Percentiles rank a stretch among this genome's conserved stretches.
Conservation (phyloP, 768 basidiomycete genomes). For the Mycena capillaripes region DNA sequence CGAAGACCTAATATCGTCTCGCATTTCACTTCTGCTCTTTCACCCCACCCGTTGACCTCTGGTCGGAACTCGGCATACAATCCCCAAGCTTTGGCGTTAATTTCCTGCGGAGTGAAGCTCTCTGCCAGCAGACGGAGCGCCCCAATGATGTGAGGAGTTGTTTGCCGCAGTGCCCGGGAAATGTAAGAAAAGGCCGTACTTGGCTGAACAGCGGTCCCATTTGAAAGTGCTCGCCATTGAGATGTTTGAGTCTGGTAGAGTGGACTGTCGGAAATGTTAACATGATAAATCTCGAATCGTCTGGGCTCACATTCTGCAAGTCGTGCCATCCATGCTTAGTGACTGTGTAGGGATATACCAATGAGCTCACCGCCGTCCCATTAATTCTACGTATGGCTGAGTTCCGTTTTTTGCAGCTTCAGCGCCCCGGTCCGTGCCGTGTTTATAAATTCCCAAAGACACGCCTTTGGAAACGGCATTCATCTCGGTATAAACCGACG, state of each 20-base stretch:
- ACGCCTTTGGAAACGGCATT: conserved; percentile 90
- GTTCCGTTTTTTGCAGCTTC: conserved; percentile 70
- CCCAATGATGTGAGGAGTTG: conserved; percentile 82
- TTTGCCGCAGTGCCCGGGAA: conserved; percentile 83
- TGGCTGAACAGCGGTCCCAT: conserved; percentile 78
- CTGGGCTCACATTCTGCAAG: conserved; percentile 56
- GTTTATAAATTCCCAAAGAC: conserved; percentile 82
- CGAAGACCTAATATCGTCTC: conserved; percentile 75
- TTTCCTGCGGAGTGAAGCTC: conserved; percentile 69
- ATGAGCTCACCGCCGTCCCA: conserved; percentile 74
- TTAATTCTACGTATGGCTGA: conserved; percentile 89
- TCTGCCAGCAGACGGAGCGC: conserved; percentile 77
- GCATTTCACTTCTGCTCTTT: conserved; percentile 81
- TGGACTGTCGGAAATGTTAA: conserved; percentile 63
- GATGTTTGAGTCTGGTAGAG: conserved; percentile 78
- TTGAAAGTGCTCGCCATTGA: conserved; percentile 88
- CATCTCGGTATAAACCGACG: conserved; percentile 94
- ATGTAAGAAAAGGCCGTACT: conserved; percentile 88
- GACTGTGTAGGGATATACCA: not conserved
- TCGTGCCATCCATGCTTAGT: not conserved
- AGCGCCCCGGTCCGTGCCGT: conserved; percentile 64
- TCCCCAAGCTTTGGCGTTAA: conserved; percentile 78
- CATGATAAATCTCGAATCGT: not conserved
- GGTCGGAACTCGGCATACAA: conserved; percentile 94
- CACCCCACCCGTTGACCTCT: conserved; percentile 86